Base-by-base conservation (phyloP, 805 yeast species). In the Metschnikowia shivogae region DNA sequence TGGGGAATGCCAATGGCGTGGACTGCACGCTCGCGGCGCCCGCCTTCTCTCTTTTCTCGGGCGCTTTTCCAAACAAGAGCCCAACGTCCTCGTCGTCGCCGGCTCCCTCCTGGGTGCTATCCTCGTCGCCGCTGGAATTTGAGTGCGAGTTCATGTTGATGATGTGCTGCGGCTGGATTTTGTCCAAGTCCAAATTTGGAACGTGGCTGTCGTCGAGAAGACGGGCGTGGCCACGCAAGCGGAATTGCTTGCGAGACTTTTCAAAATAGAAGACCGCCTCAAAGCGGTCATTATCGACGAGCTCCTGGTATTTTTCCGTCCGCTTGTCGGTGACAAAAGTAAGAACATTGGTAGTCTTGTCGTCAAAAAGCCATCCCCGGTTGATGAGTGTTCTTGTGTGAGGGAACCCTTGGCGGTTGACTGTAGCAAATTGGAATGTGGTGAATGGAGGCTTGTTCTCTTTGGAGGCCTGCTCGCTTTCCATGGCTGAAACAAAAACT, bases 191-290 rank as follows among this genome's bases (percentile, higher is more conserved):
- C 35, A 68, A 55, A 17, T 47, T 45, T 1, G 76, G 76, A 14
- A 52, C 53, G 45, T 61, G 52, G 9, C 49, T 50, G 42, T 56
- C 58, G 52, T 68, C 74, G 29, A 71, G 59, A 29, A 70, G 42
- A 49, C 80, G 73, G 11, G 86, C 86, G 24, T 69, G 62, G 10
- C 96, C 96, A 45, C 81, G 74, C 49, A 88, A 70, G 54, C 96
- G 70, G 60, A 82, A 85, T 64, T 88, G 96, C 57, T 77, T 83
- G 60, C 76, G 75, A 20, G 76, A 61, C 19, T 69, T 70, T 7
- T 72, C 76, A 59, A 87, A 84, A 68, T 86, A 84, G 59, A 85
- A 86, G 46, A 87, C 84, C 10, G 88, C 86, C 65, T 88, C 95
- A 60, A 80, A 83, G 44, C 71, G 69, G 42, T 82, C 77, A 53